Base-by-base conservation (phyloP, 768 basidiomycete genomes). In the Mycena chlorophos region DNA sequence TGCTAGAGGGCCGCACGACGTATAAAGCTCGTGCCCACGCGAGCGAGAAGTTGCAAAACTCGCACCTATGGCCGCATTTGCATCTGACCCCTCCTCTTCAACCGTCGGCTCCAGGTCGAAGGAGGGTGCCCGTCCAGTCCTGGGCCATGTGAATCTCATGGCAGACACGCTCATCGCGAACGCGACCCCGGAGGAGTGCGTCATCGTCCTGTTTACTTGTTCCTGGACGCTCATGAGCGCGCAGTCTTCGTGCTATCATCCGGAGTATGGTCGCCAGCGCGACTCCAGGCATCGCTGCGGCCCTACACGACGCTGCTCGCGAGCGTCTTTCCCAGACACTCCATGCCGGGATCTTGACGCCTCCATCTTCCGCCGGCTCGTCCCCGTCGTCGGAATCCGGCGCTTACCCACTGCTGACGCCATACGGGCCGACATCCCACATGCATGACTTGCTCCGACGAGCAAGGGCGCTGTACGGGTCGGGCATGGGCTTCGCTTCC, bases 101-200 rank as follows among this genome's bases (percentile, higher is more conserved):
- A 8, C 8, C 31, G 8, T 17, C 17, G 31, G 8, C 31, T 34
- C 31, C 17, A 20, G 40, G 13, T 42, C n/a, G n/a, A n/a, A n/a
- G n/a, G n/a, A n/a, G n/a, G n/a, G n/a, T n/a, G n/a, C 40, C 40
- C 45, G 45, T 25, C 45, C 45, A 25, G 45, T 28, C 8, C 45
- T 46, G 5, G 45, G 45, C 5, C 45, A 46, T 25, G 45, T 46
- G 23, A 62, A 62, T 43, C 56, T 62, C 22, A 62, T 62, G 60
- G 56, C 60, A 2, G 60, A 62, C 20, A 62, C 60, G 20, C 56
- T 62, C 48, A 62, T 62, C 40, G 60, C 60, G 8, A 62, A 62
- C 38, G 60, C 60, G 16, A 62, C 45, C 31, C 40, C 56, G 8
- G 60, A 62, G 34, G 60, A 62, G 60, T 30, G 25, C 40, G 60